A percentile compares a stretch with the other conserved stretches of the same genome.
These are phyloP conservation scores for Scheffersomyces segobiensis DNA, from an alignment of 1,139 yeast species.

Conservation along the genomic window DNA sequence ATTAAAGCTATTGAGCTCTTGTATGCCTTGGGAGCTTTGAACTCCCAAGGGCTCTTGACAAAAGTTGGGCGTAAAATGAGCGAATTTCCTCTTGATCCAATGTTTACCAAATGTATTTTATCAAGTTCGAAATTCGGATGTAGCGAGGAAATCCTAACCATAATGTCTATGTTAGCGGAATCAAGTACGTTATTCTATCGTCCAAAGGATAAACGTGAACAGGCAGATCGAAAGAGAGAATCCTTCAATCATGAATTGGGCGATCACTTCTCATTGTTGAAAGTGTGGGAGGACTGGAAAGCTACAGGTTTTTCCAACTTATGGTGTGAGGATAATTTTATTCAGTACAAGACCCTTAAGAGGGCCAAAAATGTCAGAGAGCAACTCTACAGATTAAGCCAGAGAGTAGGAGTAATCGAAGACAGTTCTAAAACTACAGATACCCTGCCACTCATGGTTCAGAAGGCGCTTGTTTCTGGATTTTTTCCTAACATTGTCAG, in stretches of 20 bases:
- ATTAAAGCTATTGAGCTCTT: conserved; percentile 76
- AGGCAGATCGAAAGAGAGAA: conserved; percentile 64
- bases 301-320: conserved; percentile 66
- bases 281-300: conserved; percentile 76
- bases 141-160: conserved; percentile 62
- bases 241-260: conserved; percentile 58
- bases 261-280: conserved; percentile 76
- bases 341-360: conserved; percentile 71
- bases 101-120: conserved; percentile 74
- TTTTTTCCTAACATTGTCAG: conserved; percentile 80
- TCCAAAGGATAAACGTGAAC: conserved; percentile 68
- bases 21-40: conserved; percentile 85
- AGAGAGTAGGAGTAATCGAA: conserved; percentile 50
- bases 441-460: conserved; percentile 40
- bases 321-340: conserved; percentile 87
- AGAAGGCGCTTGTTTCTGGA: conserved; percentile 73
- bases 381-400: conserved; percentile 67
- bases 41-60: conserved; percentile 77
- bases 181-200: conserved; percentile 68
- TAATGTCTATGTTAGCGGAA: conserved; percentile 84
- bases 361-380: conserved; percentile 73
- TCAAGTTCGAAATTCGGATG: conserved; percentile 63
- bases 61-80: conserved; percentile 83
- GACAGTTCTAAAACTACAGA: conserved; percentile 17
- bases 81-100: conserved; percentile 90